These are phyloP conservation scores for Pythium pectinolyticum DNA, from an alignment of 352 stramenopile species.

Conservation along the genomic window DNA sequence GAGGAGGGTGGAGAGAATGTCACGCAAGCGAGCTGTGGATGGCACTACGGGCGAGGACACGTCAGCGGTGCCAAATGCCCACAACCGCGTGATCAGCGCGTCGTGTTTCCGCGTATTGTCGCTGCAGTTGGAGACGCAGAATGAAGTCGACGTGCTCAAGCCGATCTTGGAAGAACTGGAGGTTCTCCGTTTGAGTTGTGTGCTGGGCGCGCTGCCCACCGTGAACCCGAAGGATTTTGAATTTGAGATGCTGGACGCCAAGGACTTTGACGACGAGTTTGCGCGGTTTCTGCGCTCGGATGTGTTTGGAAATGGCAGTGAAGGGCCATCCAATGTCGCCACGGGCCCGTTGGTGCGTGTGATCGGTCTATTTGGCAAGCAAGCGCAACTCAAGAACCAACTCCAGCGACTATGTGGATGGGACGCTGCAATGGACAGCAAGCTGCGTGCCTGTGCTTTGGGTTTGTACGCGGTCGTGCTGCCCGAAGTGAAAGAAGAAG, in stretches of 20 bases:
- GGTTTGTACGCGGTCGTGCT: conserved; percentile 97
- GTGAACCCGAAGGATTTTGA: conserved; percentile 58
- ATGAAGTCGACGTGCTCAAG: conserved; percentile 71
- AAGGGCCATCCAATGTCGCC: background rate
- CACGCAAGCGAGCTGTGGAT: no score
- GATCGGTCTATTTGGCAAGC: conserved; percentile 59
- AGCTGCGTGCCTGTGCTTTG: conserved; percentile 94
- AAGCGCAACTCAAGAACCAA: conserved; percentile 47
- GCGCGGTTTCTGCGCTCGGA: conserved; percentile 53
- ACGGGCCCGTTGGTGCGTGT: conserved; percentile 30
- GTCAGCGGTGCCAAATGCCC: no score
- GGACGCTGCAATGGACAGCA: conserved; percentile 27
- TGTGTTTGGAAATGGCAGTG: conserved; percentile 50
- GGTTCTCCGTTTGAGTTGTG: conserved; percentile 60
- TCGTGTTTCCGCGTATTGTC: conserved; percentile 52
- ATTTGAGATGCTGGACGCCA: conserved; percentile 46
- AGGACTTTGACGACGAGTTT: conserved; percentile 69
- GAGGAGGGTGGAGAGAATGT: no score
- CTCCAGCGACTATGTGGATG: conserved; percentile 41
- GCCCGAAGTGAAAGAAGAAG: conserved; percentile 86
- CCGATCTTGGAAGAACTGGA: conserved; percentile 66
- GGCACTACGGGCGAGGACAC: no score
- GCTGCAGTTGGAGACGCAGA: conserved; percentile 54
- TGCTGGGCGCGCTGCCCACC: conserved; percentile 47
- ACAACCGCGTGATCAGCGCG: conserved; percentile 15